phyloP scores from a whole-genome alignment of 1,139 yeast species.

The Nakaseomyces glabratus region DNA sequence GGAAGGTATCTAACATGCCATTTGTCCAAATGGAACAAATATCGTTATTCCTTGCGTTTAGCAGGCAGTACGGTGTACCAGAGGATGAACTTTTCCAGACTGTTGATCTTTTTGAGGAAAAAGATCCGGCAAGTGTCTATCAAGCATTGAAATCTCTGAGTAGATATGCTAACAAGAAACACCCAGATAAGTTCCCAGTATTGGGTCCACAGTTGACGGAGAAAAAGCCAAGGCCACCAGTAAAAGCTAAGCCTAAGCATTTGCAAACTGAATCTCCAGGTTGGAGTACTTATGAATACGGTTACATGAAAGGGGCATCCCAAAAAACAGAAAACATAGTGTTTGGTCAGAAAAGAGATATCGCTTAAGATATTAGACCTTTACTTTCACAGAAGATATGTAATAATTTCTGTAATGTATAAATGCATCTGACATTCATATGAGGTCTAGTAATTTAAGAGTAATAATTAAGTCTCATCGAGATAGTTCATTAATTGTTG shows the following conservation, averaged over 20 bases:
- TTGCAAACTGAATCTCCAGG: slow-evolving; percentile 31
- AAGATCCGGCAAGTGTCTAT: slow-evolving; percentile 71
- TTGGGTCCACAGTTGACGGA: slow-evolving; percentile 42
- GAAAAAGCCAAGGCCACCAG: slow-evolving; percentile 34
- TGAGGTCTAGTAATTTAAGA: background rate
- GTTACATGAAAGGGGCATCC: slow-evolving; percentile 48
- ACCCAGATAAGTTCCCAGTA: slow-evolving; percentile 38
- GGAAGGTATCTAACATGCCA: slow-evolving; percentile 64
- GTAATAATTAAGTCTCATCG: background rate
- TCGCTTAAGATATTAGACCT: slow-evolving; percentile 19
- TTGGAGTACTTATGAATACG: slow-evolving; percentile 54
- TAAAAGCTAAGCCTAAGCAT: slow-evolving; percentile 27
- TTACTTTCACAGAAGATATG: background rate
- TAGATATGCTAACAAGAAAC: slow-evolving; percentile 44
- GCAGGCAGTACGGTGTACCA: slow-evolving; percentile 59
- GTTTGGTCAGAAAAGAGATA: slow-evolving; percentile 42
- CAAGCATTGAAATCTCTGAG: slow-evolving; percentile 69
- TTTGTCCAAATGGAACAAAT: slow-evolving; percentile 87
- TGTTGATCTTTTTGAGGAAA: slow-evolving; percentile 61
- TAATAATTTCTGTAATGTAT: background rate
- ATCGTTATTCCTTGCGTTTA: slow-evolving; percentile 55
- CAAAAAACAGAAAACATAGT: slow-evolving; percentile 45
- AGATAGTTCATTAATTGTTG: background rate
- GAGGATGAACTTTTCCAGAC: slow-evolving; percentile 82
- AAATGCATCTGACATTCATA: too few species aligned